phyloP scores from a whole-genome alignment of 2,329 filamentous ascomycete species.

The Simplicillium sp. region DNA sequence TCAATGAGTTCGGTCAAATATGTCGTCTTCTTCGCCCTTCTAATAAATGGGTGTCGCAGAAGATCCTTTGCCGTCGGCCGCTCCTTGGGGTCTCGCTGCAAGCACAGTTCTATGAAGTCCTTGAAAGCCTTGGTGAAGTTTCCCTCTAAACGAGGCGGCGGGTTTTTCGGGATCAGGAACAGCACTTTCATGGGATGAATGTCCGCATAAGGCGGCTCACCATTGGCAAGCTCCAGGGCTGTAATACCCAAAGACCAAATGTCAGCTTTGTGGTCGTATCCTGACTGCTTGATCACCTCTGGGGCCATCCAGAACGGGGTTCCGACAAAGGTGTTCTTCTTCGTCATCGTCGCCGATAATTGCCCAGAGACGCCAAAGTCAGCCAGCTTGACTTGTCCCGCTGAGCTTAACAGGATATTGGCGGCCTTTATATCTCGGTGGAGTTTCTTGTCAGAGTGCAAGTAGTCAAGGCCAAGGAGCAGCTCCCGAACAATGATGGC shows the following conservation, averaged over 20 bases:
- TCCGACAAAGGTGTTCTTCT: constrained; percentile 98
- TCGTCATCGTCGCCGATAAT: constrained; percentile 95
- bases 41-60: constrained; percentile 82
- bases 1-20: constrained; percentile 95
- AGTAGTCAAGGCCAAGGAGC: constrained; percentile 80
- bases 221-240: constrained; percentile 80
- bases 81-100: constrained; percentile 83
- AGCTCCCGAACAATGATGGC: constrained; percentile 90
- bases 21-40: constrained; percentile 87
- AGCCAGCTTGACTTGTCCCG: constrained; percentile 91
- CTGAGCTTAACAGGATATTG: constrained; percentile 81
- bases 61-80: constrained; percentile 80
- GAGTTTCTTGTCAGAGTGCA: constrained; percentile 91
- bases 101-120: constrained; percentile 73
- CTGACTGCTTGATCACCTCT: constrained; percentile 96
- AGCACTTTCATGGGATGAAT: constrained; percentile 98
- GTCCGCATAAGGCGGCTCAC: constrained; percentile 89
- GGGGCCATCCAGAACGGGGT: constrained; percentile 99
- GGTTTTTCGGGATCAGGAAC: constrained; percentile 92
- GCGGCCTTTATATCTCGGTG: constrained; percentile 97
- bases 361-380: constrained; percentile 97
- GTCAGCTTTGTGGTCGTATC: constrained; percentile 95
- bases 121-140: constrained; percentile 78
- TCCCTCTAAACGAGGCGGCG: constrained; percentile 70
- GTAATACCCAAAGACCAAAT: constrained; percentile 97